phyloP scores from a whole-genome alignment of 208 protist genomes.

The Trichomonas tenax region DNA sequence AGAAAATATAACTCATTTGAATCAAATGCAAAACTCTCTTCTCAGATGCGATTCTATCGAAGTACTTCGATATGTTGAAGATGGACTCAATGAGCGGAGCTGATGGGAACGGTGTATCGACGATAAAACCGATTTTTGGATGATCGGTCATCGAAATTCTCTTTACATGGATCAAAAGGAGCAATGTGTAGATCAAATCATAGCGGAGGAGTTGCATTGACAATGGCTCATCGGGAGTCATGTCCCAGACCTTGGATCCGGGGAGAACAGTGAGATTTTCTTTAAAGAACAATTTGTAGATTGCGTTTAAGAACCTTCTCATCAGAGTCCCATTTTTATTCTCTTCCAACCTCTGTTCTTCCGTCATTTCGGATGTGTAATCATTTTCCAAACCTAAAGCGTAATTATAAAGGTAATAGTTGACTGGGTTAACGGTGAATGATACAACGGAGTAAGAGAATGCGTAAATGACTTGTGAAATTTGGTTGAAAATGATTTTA shows the following conservation, averaged over 20 bases:
- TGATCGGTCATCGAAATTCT: background rate
- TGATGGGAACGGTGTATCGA: background rate
- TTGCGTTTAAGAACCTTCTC: background rate
- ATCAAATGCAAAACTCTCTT: background rate
- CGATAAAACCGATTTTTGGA: background rate
- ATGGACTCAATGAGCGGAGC: background rate
- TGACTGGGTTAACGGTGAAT: background rate
- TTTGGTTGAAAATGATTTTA: background rate
- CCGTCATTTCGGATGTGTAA: background rate
- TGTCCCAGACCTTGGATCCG: background rate
- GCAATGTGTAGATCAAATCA: background rate
- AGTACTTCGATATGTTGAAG: background rate
- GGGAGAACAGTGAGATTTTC: background rate
- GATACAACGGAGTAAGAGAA: background rate
- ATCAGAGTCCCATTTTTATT: background rate
- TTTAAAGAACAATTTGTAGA: background rate
- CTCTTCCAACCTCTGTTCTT: background rate
- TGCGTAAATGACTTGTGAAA: background rate
- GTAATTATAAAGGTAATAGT: background rate
- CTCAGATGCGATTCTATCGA: background rate
- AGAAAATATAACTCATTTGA: background rate
- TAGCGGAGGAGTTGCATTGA: background rate
- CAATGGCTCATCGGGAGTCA: background rate
- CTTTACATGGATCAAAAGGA: background rate
- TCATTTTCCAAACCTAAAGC: background rate